A percentile compares a stretch with the other conserved stretches of the same genome.
Evolutionary conservation across 768 basidiomycete species (phyloP).

Genomic region (Thelephora ganbajun): DNA sequence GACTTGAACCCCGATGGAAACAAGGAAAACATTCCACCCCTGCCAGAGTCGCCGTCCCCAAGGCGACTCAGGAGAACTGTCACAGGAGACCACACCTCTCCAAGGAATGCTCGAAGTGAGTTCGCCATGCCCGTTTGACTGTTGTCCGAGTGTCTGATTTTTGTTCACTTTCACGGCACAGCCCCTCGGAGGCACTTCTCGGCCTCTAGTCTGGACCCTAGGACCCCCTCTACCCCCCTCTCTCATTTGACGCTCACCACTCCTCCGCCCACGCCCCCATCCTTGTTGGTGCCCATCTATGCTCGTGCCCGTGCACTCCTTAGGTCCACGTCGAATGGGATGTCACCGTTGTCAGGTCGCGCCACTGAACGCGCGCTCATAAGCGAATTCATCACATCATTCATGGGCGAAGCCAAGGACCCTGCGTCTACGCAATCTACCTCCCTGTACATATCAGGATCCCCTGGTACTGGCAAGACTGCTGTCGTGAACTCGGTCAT

Average conservation of each 20-base stretch:
- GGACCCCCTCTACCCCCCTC: slow-evolving; percentile 30
- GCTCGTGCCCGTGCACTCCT: slow-evolving; percentile 55
- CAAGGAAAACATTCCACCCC: slow-evolving; percentile 72
- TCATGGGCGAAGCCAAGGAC: slow-evolving; percentile 19
- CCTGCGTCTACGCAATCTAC: slow-evolving; percentile 12
- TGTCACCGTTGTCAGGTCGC: slow-evolving; percentile 51
- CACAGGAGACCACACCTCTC: slow-evolving; percentile 23
- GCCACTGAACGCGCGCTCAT: slow-evolving; percentile 46
- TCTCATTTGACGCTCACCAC: slow-evolving; percentile 34
- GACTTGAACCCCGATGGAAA: slow-evolving; percentile 40
- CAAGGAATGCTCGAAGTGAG: slow-evolving; percentile 33
- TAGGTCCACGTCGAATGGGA: slow-evolving; percentile 52
- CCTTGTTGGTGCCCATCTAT: slow-evolving; percentile 30
- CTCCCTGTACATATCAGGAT: slow-evolving; percentile 79
- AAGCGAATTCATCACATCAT: slow-evolving; percentile 42
- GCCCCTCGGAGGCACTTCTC: slow-evolving; percentile 36
- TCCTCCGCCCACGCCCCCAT: slow-evolving; percentile 48
- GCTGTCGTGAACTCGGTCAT: slow-evolving; percentile 65
- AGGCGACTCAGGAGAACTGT: slow-evolving; percentile 22
- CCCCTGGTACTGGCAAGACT: slow-evolving; percentile 89
- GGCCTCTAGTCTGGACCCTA: slow-evolving; percentile 26
- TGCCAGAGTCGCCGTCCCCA: slow-evolving; percentile 23
- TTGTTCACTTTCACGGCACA: slow-evolving; percentile 11
- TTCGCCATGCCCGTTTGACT: slow-evolving; percentile 1
- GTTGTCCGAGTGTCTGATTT: background rate